Evolutionary conservation across 345 rosid species (phyloP), one percentile per base, ranked within the genome.

Genomic region (Eucalyptus grandis): DNA sequence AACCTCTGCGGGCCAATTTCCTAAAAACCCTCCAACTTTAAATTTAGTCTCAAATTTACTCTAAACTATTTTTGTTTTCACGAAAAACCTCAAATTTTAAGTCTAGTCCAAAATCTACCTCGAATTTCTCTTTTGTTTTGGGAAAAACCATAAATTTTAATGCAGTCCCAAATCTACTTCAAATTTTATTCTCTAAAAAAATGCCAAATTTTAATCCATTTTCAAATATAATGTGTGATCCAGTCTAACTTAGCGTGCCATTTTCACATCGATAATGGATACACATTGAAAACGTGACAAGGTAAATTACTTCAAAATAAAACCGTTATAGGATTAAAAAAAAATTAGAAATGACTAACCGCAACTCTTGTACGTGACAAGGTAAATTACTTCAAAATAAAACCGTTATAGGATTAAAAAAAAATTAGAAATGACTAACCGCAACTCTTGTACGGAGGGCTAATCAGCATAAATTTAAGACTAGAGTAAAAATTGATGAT

Each of bases 291-390:
- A 19, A 53, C 0, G 10, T 0, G 2, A 53, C 4, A 53, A 53
- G 56, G 24, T 17, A 53, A 53, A 53, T 53, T 53, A 19, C 9
- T 53, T 53, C 10, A 53, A 50, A 14, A 50, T 5, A 6, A 50
- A 53, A 53, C 1, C 1, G 0, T 53, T 53, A 0, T 53, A 53
- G 1, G 24, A 53, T 53, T 3, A n/a, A 0, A 53, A 37, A 49
- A 7, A 17, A 7, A 51, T 51, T 51, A 51, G 2, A 0, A 51
- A 51, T 51, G 9, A 51, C 56, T 51, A 17, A 51, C 9, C 9
- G 1, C 9, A n/a, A n/a, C n/a, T n/a, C n/a, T n/a, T n/a, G n/a
- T n/a, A 53, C 0, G 10, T 0, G 2, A 53, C 4, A 53, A 53
- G 56, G 24, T 19, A 53, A 53, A 53, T 53, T 53, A 19, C 4